Base-by-base conservation (phyloP, 2,329 filamentous ascomycete genomes). In the Esteya vermicola region DNA sequence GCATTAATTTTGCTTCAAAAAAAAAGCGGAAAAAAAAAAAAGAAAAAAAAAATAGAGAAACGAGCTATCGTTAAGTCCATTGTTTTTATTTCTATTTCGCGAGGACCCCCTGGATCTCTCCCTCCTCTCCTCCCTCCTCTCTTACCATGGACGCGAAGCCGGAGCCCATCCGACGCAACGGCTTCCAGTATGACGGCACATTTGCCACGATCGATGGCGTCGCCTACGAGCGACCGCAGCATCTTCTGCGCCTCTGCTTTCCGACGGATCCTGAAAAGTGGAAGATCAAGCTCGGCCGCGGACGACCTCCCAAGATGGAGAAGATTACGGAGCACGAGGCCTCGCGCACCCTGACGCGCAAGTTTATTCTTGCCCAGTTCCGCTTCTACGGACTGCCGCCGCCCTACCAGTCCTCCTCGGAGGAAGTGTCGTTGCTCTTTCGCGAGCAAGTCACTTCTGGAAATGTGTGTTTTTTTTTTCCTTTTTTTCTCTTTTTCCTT, bases 121-220 rank as follows among this genome's bases (percentile, higher is more conserved):
- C 27, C 30, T 9, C 25, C 33, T 8, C 26, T 32, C 9, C n/a
- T 14, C 25, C 13, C 26, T 16, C 33, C 8, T 18, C 23, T 19
- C 16, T 18, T 16, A 38, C 16, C 18, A 43, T 41, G 42, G 38
- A 34, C 30, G 23, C 35, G 18, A 42, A 44, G 38, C 47, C 47
- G 38, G 45, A 46, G 36, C 44, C 47, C 2, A 49, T 52, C 28
- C 50, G 46, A 33, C 45, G 48, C 26, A 50, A 56, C 31, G 57
- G 57, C 18, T 56, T 57, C 14, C 49, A 56, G 36, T 60, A 58
- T 44, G 47, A 48, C 33, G 47, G 47, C 27, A 41, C 39, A 18
- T 50, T 50, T 35, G 37, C 40, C 21, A 47, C 47, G 12, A 47
- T 47, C 14, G 46, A 48, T 33, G 48, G 48, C 37, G 44, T 50